Evolutionary conservation across 352 stramenopile species (phyloP).

Genomic region (Pythium dissimile): DNA sequence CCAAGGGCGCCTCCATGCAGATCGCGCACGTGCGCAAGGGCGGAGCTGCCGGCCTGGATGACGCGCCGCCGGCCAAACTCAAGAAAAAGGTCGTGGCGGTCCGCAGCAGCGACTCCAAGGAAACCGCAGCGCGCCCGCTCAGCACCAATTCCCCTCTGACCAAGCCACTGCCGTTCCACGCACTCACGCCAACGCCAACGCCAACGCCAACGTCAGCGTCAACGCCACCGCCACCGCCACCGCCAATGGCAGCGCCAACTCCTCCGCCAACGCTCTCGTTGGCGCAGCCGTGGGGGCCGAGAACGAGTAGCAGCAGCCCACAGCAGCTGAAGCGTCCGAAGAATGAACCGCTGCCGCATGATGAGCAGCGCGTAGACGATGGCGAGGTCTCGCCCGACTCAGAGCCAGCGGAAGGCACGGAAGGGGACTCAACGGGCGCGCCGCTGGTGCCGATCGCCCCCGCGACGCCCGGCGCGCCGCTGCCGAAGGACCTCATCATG

Average conservation of each 20-base stretch:
- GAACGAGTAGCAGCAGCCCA: neutral
- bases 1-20: conserved; percentile 3
- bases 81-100: conserved; percentile 18
- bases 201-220: neutral
- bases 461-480: neutral
- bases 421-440: neutral
- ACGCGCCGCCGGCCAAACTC: conserved; percentile 10
- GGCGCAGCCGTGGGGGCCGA: neutral
- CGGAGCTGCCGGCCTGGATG: neutral
- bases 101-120: neutral
- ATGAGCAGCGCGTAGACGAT: neutral
- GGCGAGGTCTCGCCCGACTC: neutral
- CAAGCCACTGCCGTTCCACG: no score
- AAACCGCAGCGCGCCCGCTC: neutral
- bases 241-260: neutral
- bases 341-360: neutral
- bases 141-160: neutral
- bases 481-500: conserved; percentile 11
- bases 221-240: neutral
- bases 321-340: neutral
- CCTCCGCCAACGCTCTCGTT: neutral
- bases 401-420: neutral
- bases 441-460: conserved; percentile 14
- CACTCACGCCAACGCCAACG: neutral
- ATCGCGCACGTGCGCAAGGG: neutral